Evolutionary conservation across 345 rosid species (phyloP).

Genomic region (Brassica cretica): DNA sequence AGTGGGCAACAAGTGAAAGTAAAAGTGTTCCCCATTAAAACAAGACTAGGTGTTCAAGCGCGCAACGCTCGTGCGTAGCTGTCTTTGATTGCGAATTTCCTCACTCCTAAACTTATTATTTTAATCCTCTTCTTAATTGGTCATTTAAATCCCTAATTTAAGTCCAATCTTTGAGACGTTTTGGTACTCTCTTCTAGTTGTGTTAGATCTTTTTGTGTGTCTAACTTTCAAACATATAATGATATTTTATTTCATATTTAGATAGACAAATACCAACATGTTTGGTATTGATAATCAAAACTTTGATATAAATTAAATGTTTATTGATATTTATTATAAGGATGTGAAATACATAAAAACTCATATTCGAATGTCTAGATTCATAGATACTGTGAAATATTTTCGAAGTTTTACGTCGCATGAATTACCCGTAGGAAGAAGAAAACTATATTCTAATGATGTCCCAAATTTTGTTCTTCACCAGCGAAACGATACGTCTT

Average conservation of each 20-base stretch:
- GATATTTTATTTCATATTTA: not conserved
- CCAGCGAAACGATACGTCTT: not conserved
- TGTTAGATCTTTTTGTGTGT: not conserved
- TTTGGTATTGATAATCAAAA: constrained; percentile 10
- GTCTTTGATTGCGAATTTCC: constrained; percentile 24
- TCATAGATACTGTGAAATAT: not conserved
- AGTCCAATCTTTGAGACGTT: constrained; percentile 7
- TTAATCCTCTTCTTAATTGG: not conserved
- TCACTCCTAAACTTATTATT: not conserved
- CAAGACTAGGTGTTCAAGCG: constrained; percentile 32
- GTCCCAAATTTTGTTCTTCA: not conserved
- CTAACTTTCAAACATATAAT: not conserved
- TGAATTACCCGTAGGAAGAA: not conserved
- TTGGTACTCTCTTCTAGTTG: not conserved
- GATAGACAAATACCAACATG: constrained; percentile 16
- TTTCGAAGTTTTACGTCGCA: not conserved
- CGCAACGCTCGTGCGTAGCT: constrained; percentile 38
- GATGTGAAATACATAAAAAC: not conserved
- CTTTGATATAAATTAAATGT: not conserved
- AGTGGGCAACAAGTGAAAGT: constrained; percentile 18
- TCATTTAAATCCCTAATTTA: constrained; percentile 3
- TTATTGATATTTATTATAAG: not conserved
- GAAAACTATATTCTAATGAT: not conserved
- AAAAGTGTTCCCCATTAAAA: constrained; percentile 20
- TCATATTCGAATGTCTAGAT: not conserved